Evolutionary conservation across 306 rosid species (phyloP).

Genomic region (Senna siamea): DNA sequence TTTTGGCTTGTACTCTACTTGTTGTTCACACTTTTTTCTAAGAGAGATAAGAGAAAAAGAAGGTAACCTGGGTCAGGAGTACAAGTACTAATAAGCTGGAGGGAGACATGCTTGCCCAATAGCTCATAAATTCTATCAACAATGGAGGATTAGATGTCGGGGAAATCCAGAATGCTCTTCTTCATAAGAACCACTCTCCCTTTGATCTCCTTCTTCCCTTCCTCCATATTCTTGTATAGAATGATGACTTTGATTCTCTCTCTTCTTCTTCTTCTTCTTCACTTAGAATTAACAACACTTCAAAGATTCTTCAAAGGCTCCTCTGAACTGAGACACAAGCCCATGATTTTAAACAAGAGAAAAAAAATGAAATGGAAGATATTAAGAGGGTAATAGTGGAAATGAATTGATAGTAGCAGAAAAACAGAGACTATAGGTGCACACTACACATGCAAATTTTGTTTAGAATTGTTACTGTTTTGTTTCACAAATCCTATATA

Average conservation of each 20-base stretch:
- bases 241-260: conserved; percentile 28
- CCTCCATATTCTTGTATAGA: background rate
- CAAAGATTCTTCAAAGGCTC: too few relatives aligned
- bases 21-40: background rate
- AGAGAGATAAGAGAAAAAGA: conserved; percentile 6
- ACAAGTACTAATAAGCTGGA: conserved; percentile 67
- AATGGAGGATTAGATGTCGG: conserved; percentile 65
- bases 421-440: too few relatives aligned
- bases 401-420: too few relatives aligned
- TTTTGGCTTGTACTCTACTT: conserved; percentile 10
- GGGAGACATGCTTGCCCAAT: conserved; percentile 72
- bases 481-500: background rate
- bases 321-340: conserved; percentile 28
- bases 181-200: conserved; percentile 74
- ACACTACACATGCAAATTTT: too few relatives aligned
- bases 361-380: background rate
- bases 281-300: conserved; percentile 17
- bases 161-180: conserved; percentile 72
- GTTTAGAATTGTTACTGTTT: too few relatives aligned
- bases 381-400: too few relatives aligned
- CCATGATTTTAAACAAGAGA: background rate
- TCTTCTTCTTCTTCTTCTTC: too few relatives aligned
- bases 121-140: conserved; percentile 78
- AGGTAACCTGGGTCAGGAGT: conserved; percentile 62
- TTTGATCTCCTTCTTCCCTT: conserved; percentile 42